phyloP scores from a whole-genome alignment of 495 filamentous ascomycete species.

The Astrothelium subdiscretum region DNA sequence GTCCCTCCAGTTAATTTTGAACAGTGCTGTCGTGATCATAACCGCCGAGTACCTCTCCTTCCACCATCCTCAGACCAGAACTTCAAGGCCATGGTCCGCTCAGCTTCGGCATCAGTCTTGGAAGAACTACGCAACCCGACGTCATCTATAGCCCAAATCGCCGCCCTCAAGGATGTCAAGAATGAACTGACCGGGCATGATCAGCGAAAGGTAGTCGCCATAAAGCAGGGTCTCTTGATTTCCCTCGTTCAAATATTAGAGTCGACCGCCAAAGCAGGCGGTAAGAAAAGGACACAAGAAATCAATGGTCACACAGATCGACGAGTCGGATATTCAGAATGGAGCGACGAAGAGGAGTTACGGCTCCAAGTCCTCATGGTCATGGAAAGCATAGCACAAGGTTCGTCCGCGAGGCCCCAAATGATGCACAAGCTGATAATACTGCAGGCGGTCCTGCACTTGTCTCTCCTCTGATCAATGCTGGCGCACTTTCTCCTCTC shows the following conservation, averaged over 20 bases:
- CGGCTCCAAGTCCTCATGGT: slow-evolving; percentile 71
- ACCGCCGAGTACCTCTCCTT: neutral
- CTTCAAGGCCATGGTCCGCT: neutral
- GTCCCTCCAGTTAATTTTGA: no score
- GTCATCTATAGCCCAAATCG: slow-evolving; percentile 34
- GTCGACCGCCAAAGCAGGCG: slow-evolving; percentile 19
- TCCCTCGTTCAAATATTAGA: slow-evolving; percentile 52
- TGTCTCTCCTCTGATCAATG: slow-evolving; percentile 59
- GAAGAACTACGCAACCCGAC: neutral
- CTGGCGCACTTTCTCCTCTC: slow-evolving; percentile 51
- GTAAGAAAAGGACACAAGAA: slow-evolving; percentile 23
- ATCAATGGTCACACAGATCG: slow-evolving; percentile 5
- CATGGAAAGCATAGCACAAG: slow-evolving; percentile 71
- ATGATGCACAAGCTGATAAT: neutral
- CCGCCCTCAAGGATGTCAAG: slow-evolving; percentile 61
- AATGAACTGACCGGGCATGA: slow-evolving; percentile 84
- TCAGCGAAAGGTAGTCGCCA: slow-evolving; percentile 68
- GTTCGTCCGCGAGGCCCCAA: slow-evolving; percentile 34
- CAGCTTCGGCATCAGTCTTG: neutral
- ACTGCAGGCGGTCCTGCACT: slow-evolving; percentile 65
- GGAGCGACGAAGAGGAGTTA: slow-evolving; percentile 47
- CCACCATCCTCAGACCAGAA: neutral
- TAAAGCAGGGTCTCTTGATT: slow-evolving; percentile 57
- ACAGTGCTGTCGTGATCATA: neutral
- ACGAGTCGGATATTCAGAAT: slow-evolving; percentile 15